Base-by-base conservation (phyloP, 805 yeast species). In the Wickerhamomyces canadensis region DNA sequence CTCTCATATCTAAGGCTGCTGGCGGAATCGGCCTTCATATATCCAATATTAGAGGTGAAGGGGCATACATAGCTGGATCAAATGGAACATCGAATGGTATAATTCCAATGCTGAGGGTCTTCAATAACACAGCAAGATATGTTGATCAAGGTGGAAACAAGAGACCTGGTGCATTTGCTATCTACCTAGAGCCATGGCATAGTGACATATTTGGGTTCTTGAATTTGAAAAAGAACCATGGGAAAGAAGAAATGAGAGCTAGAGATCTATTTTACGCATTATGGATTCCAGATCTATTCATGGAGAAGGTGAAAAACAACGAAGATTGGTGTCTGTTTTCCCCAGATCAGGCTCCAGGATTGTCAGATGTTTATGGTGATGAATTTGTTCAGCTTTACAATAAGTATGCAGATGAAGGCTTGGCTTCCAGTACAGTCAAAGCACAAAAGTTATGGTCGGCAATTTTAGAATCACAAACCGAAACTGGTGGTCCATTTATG, bases 121-220 rank as follows among this genome's bases (percentile, higher is more conserved):
- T 80, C 67, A 91, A 91, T 68, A 84, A 87, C 64, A 88, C 98
- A 19, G 98, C 98, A 15, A 76, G 96, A 51, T 91, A 89, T 55
- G 98, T 91, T 29, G 98, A 91, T 54, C 98, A 91, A 70, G 98
- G 98, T 45, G 98, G 98, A 38, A 91, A 91, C 65, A 89, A 89
- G 63, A 72, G 98, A 54, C 98, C 98, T 0, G 98, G 98, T 44
- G 98, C 98, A 4, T 84, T 91, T 62, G 96, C 96, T 25, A 64
- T 88, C 26, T 91, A 89, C 62, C 61, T 91, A 26, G 98, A 91
- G 64, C 97, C 98, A 38, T 91, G 98, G 98, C 98, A 91, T 58
- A 76, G 84, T 10, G 98, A 91, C 53, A 72, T 91, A 25, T 83
- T 86, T 59, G 95, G 84, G 42, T 82, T 91, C 53, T 61, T 91